These are phyloP conservation scores for Fusarium pseudograminearum DNA, from an alignment of 2,329 filamentous ascomycete species.

Conservation along the genomic window DNA sequence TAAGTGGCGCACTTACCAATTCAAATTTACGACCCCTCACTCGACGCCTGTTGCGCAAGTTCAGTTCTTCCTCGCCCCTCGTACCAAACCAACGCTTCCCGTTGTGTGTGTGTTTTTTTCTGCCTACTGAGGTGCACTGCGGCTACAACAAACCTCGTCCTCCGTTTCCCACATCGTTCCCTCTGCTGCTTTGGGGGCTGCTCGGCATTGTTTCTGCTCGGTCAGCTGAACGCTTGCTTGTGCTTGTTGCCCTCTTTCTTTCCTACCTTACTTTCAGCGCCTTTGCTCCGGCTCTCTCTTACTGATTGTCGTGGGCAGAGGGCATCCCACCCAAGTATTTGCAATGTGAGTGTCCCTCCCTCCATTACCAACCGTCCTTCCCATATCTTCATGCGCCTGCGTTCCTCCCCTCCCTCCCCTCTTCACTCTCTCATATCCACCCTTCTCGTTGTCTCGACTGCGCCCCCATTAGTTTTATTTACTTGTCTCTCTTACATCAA, in stretches of 20 bases:
- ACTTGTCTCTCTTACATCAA: slow-evolving; percentile 28
- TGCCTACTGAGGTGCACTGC: slow-evolving; percentile 22
- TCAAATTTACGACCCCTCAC: slow-evolving; percentile 44
- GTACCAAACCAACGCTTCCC: slow-evolving; percentile 35
- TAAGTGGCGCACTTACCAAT: slow-evolving; percentile 43
- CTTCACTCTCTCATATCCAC: slow-evolving; percentile 30
- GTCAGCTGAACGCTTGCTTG: slow-evolving; percentile 34
- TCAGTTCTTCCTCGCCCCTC: slow-evolving; percentile 47
- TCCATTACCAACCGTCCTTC: slow-evolving; percentile 32
- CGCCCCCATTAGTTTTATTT: slow-evolving; percentile 37
- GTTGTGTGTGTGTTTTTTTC: slow-evolving; percentile 31
- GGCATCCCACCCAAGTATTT: slow-evolving; percentile 53
- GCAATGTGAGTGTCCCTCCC: slow-evolving; percentile 58
- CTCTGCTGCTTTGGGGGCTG: slow-evolving; percentile 40
- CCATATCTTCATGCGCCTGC: slow-evolving; percentile 31
- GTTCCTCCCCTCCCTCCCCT: slow-evolving; percentile 32
- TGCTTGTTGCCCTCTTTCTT: slow-evolving; percentile 25
- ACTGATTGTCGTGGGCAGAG: slow-evolving; percentile 62
- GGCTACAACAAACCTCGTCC: slow-evolving; percentile 40
- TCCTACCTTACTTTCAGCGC: slow-evolving; percentile 45
- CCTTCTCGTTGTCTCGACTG: slow-evolving; percentile 34
- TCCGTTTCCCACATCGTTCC: slow-evolving; percentile 37
- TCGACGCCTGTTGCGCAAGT: slow-evolving; percentile 44
- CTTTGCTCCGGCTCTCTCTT: slow-evolving; percentile 61
- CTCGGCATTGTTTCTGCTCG: slow-evolving; percentile 39